These are phyloP conservation scores for Neophaeococcomyces mojaviensis DNA, from an alignment of 2,329 filamentous ascomycete species.

Conservation along the genomic window DNA sequence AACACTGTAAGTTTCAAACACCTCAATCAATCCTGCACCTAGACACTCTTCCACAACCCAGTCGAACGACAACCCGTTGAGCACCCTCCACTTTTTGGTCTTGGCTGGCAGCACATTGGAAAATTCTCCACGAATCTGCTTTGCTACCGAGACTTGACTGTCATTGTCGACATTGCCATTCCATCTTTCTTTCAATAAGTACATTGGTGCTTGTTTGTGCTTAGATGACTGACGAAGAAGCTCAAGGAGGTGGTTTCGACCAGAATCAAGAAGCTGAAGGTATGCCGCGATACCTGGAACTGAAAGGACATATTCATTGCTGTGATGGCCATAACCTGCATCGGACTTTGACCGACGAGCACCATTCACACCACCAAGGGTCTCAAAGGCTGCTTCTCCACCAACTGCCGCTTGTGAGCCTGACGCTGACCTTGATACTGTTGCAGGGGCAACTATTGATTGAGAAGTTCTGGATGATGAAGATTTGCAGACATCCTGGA, in stretches of 20 bases:
- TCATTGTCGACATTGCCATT: slow-evolving; percentile 51
- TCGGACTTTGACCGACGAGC: slow-evolving; percentile 13
- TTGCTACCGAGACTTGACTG: slow-evolving; percentile 40
- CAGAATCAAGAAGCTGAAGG: slow-evolving; percentile 48
- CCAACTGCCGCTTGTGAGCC: slow-evolving; percentile 28
- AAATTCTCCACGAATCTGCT: slow-evolving; percentile 50
- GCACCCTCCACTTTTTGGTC: slow-evolving; percentile 57
- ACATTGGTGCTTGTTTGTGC: slow-evolving; percentile 45
- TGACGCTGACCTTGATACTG: slow-evolving; percentile 29
- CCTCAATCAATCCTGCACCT: slow-evolving; percentile 53
- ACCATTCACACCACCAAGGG: slow-evolving; percentile 19
- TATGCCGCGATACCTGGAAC: slow-evolving; percentile 55
- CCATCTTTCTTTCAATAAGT: slow-evolving; percentile 53
- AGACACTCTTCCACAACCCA: slow-evolving; percentile 56
- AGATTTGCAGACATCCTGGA: slow-evolving; percentile 12
- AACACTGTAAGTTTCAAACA: slow-evolving; percentile 58
- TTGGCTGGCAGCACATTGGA: slow-evolving; percentile 49
- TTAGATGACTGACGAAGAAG: slow-evolving; percentile 44
- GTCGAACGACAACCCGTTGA: slow-evolving; percentile 52
- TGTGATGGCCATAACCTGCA: slow-evolving; percentile 2
- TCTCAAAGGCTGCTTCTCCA: slow-evolving; percentile 22
- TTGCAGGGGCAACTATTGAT: slow-evolving; percentile 17
- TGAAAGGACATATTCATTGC: slow-evolving; percentile 41
- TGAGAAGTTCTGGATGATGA: slow-evolving; percentile 13
- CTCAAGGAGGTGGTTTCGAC: slow-evolving; percentile 47